These are phyloP conservation scores for Colletotrichum echinochloae DNA, from an alignment of 2,329 filamentous ascomycete genomes.

Conservation along the genomic window DNA sequence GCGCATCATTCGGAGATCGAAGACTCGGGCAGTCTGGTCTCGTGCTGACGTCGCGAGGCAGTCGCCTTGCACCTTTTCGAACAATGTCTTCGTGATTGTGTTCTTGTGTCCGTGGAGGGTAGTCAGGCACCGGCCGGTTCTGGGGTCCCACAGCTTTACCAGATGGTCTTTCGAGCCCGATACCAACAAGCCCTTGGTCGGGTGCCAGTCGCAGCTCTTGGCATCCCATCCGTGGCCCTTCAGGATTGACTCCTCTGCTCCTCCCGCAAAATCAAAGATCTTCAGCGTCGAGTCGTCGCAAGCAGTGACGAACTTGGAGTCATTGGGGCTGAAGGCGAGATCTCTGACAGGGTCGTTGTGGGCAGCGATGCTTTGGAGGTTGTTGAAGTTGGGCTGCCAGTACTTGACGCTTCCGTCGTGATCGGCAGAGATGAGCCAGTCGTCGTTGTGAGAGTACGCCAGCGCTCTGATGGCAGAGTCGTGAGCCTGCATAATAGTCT, in stretches of 20 bases:
- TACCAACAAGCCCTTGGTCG: constrained; percentile 90
- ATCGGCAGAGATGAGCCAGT: constrained; percentile 96
- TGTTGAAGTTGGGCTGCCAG: constrained; percentile 99
- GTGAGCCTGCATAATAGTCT: constrained; percentile 98
- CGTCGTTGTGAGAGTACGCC: constrained; percentile 92
- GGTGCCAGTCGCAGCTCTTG: constrained; percentile 98
- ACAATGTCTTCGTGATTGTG: constrained; percentile 91
- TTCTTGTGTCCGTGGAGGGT: constrained; percentile 98
- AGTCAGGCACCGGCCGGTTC: constrained; percentile 88
- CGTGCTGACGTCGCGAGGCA: constrained; percentile 92
- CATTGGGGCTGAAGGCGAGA: constrained; percentile 91
- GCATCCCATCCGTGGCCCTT: constrained; percentile 98
- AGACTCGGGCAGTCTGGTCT: constrained; percentile 92
- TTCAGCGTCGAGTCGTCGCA: constrained; percentile 94
- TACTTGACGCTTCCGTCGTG: constrained; percentile 97
- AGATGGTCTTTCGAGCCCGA: constrained; percentile 98
- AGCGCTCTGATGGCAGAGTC: constrained; percentile 87
- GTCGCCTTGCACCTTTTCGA: constrained; percentile 86
- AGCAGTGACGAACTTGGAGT: constrained; percentile 95
- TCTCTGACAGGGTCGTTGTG: constrained; percentile 92
- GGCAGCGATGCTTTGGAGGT: constrained; percentile 93
- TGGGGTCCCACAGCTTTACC: constrained; percentile 98
- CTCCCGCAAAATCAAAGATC: constrained; percentile 94
- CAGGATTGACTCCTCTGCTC: constrained; percentile 83
- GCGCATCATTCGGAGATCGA: constrained; percentile 98